Percentiles rank a stretch among this genome's conserved stretches.
Evolutionary conservation across 148 eudicot species (phyloP).

Genomic region (Spergularia marina): DNA sequence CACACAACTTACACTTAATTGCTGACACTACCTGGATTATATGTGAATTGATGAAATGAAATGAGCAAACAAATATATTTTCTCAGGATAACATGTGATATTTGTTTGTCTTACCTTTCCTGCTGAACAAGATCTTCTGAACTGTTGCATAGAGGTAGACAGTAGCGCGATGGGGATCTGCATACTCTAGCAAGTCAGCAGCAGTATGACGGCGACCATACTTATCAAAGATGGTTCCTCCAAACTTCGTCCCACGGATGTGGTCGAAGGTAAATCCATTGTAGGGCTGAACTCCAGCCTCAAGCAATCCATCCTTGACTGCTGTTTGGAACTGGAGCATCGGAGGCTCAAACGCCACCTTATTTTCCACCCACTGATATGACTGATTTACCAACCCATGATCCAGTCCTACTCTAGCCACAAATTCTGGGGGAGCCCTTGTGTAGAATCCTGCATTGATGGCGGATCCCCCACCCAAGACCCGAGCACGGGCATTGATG

Average conservation of each 20-base stretch:
- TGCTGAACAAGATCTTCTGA: slow-evolving; percentile 47
- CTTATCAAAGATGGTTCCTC: slow-evolving; percentile 76
- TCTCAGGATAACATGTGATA: too few relatives aligned
- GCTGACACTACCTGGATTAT: too few relatives aligned
- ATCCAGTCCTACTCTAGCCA: slow-evolving; percentile 52
- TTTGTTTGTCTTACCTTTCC: slow-evolving; percentile 32
- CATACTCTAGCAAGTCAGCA: slow-evolving; percentile 78
- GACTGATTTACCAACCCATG: slow-evolving; percentile 54
- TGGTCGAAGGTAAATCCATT: slow-evolving; percentile 80
- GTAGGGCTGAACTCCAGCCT: slow-evolving; percentile 59
- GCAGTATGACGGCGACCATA: slow-evolving; percentile 79
- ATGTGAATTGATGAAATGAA: too few relatives aligned
- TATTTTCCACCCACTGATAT: slow-evolving; percentile 75
- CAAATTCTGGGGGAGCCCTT: slow-evolving; percentile 47
- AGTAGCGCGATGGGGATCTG: slow-evolving; percentile 47
- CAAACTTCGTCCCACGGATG: slow-evolving; percentile 64
- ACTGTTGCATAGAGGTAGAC: slow-evolving; percentile 65
- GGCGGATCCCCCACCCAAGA: slow-evolving; percentile 76
- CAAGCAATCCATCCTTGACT: slow-evolving; percentile 60
- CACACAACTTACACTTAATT: too few relatives aligned
- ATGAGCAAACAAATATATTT: too few relatives aligned
- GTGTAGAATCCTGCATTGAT: slow-evolving; percentile 88
- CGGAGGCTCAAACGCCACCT: slow-evolving; percentile 55
- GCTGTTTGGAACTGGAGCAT: slow-evolving; percentile 68
- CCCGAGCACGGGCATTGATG: slow-evolving; percentile 62